These are phyloP conservation scores for Allantophomopsis cytisporea DNA, from an alignment of 2,329 filamentous ascomycete species.

Conservation along the genomic window DNA sequence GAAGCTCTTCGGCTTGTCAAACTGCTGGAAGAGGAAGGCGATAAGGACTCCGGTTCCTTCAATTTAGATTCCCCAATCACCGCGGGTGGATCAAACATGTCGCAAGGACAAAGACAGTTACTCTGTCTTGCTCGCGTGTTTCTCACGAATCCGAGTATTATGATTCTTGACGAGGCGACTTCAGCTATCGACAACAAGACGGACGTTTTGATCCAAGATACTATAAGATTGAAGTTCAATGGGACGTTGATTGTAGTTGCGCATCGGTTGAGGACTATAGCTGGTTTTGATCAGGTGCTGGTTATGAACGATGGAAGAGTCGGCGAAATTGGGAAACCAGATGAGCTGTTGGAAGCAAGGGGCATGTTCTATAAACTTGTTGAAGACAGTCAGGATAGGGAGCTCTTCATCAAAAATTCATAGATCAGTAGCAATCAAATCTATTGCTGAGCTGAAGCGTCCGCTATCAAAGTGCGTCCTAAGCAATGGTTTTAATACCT, in stretches of 20 bases:
- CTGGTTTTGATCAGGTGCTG: slow-evolving; percentile 62
- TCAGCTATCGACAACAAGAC: slow-evolving; percentile 68
- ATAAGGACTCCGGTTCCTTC: slow-evolving; percentile 33
- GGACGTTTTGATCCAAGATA: slow-evolving; percentile 59
- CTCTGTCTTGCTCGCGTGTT: slow-evolving; percentile 64
- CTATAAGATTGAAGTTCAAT: slow-evolving; percentile 57
- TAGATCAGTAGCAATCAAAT: too few relatives aligned
- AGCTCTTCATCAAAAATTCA: too few relatives aligned
- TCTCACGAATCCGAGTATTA: slow-evolving; percentile 57
- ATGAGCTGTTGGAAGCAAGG: slow-evolving; percentile 40
- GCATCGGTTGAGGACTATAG: slow-evolving; percentile 63
- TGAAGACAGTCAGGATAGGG: slow-evolving; percentile 43
- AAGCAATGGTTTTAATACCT: too few relatives aligned
- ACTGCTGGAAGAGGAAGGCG: slow-evolving; percentile 4
- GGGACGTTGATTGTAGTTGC: slow-evolving; percentile 63
- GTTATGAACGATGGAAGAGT: slow-evolving; percentile 56
- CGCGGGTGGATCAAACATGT: slow-evolving; percentile 62
- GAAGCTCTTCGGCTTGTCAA: slow-evolving; percentile 69
- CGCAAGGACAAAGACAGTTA: slow-evolving; percentile 64
- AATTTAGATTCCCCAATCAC: slow-evolving; percentile 48
- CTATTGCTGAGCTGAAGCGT: too few relatives aligned
- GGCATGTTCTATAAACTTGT: slow-evolving; percentile 48
- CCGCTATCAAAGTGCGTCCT: too few relatives aligned
- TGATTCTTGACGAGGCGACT: slow-evolving; percentile 72
- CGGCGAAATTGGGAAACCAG: slow-evolving; percentile 53